Base-by-base conservation (phyloP, 305 asterid genomes). In the Fraxinus albicans region DNA sequence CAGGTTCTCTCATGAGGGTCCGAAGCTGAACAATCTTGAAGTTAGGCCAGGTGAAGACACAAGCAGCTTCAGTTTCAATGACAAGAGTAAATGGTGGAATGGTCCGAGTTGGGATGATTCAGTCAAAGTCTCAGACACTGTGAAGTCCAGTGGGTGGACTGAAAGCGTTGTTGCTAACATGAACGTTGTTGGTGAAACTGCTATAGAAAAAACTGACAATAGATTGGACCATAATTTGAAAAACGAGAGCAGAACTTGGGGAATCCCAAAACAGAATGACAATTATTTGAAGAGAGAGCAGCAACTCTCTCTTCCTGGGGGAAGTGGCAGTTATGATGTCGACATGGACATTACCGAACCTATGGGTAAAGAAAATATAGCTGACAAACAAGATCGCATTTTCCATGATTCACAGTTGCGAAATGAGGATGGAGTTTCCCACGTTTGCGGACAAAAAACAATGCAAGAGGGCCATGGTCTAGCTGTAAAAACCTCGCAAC, bases 1-100 rank as follows among this genome's bases (percentile, higher is more conserved):
- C 89, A 87, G 89, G 87, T 95, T 93, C 86, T 89, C 97, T 89
- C 99, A 95, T 79, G 97, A 92, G 80, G 90, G 84, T 86, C 80
- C 90, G 38, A 86, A 86, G 34, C 65, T 77, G 78, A 82, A 83
- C 75, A 84, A 85, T 77, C 85, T 79, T 65, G 97, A 91, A 58
- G 85, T 73, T 77, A 84, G 91, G 83, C 86, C 55, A 78, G 87
- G 77, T 82, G 91, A 86, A 81, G 90, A 86, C 33, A 67, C 42
- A 58, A 82, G 84, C 44, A 85, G 84, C 58, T 70, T 73, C 73
- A 79, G 84, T 76, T 82, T 73, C 34, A 89, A 82, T 85, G 87
- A 79, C 82, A 88, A 82, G 83, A 85, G 79, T 77, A 85, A 80
- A 78, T 72, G 76, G 83, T 87, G 91, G 90, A 80, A 78, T 81